phyloP scores from a whole-genome alignment of 2,329 filamentous ascomycete genomes.

The Phaeosphaeriaceae sp. region DNA sequence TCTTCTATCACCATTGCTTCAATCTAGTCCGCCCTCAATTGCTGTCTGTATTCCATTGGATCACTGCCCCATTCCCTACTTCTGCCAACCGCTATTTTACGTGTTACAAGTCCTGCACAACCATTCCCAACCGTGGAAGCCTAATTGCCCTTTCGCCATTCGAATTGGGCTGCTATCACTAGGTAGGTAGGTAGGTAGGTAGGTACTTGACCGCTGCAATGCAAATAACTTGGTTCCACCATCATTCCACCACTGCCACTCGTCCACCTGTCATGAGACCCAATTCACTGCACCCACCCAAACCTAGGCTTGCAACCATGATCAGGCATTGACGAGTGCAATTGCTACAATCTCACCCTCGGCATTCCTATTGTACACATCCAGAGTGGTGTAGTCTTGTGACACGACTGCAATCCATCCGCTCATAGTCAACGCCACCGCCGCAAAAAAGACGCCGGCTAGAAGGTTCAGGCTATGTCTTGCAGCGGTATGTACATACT shows the following conservation, averaged over 20 bases:
- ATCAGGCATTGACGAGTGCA: too few relatives aligned
- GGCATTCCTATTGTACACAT: conserved; percentile 4
- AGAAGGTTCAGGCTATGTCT: conserved; percentile 37
- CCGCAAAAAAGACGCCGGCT: conserved; percentile 32
- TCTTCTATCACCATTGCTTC: conserved; percentile 19
- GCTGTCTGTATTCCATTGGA: conserved; percentile 10
- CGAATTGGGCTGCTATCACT: too few relatives aligned
- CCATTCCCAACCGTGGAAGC: too few relatives aligned
- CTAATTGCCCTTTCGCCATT: conserved; percentile 33
- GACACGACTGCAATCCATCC: conserved; percentile 30
- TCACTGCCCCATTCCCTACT: too few relatives aligned
- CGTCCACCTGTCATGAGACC: conserved; percentile 22
- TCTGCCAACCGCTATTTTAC: too few relatives aligned
- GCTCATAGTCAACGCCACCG: conserved; percentile 29
- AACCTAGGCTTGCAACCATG: conserved; percentile 12
- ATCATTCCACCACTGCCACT: conserved; percentile 30
- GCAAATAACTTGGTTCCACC: conserved; percentile 30
- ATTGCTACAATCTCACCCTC: conserved; percentile 16
- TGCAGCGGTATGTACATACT: conserved; percentile 34
- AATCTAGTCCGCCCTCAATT: conserved; percentile 25
- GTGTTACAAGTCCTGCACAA: too few relatives aligned
- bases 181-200: too few relatives aligned
- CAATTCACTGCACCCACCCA: conserved; percentile 29
- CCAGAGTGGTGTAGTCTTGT: conserved; percentile 39
- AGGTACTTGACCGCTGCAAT: conserved; percentile 34